These are phyloP conservation scores for Blastomyces percursus DNA, from an alignment of 2,329 filamentous ascomycete species.

Conservation along the genomic window DNA sequence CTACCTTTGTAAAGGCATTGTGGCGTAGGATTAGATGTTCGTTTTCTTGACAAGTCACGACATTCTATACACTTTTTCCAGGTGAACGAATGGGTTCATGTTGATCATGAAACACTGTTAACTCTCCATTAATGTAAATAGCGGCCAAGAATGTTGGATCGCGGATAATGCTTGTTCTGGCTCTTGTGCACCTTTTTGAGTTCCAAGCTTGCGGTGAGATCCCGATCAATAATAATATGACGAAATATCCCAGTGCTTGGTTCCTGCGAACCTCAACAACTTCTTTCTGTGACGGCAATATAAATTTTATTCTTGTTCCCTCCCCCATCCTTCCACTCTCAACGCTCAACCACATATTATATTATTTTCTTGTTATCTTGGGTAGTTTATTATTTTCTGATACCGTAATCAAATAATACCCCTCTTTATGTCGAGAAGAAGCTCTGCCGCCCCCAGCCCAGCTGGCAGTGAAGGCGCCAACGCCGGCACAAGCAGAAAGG, in stretches of 20 bases:
- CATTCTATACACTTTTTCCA: background rate
- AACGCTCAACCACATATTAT: slow-evolving; percentile 7
- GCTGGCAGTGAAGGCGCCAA: background rate
- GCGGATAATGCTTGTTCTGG: background rate
- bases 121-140: background rate
- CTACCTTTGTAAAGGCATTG: background rate
- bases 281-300: background rate
- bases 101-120: background rate
- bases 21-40: slow-evolving; percentile 3
- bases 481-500: slow-evolving; percentile 5
- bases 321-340: slow-evolving; percentile 5
- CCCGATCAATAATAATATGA: slow-evolving; percentile 1
- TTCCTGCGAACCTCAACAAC: slow-evolving; percentile 1
- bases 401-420: background rate
- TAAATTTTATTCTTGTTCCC: background rate
- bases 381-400: slow-evolving; percentile 5
- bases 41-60: background rate
- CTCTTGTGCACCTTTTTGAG: background rate
- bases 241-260: background rate
- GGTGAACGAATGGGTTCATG: background rate
- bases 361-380: slow-evolving; percentile 8
- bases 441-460: slow-evolving; percentile 17
- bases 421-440: slow-evolving; percentile 29
- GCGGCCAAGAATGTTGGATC: background rate
- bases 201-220: background rate